Evolutionary conservation across 2,329 filamentous ascomycete species (phyloP), one percentile per base, ranked within the genome.

Genomic region (Pseudogymnoascus sp.): DNA sequence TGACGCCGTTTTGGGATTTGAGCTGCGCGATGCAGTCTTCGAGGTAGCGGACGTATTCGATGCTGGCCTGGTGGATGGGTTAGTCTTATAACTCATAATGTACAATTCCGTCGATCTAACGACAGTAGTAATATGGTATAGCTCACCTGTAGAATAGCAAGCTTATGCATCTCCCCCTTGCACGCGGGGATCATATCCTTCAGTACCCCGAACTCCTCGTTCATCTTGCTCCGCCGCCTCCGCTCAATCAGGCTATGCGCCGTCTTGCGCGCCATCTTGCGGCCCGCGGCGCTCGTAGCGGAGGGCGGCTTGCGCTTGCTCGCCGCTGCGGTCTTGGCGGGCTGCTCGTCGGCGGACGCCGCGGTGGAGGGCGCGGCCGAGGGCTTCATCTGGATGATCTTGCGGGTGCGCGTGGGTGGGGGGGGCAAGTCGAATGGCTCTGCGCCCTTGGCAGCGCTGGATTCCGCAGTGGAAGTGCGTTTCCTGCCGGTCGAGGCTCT

Each of bases 361-460:
- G 64, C 28, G 10, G 46, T 21, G 23, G 69, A 63, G 44, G 50
- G 18, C 44, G 61, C 62, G 6, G 50, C 63, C 37, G 79, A 77
- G 16, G 84, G 93, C 76, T 96, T 96, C 93, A 97, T 96, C 77
- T 97, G 93, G 64, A 97, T 97, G 73, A 99, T 97, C 78, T 96
- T 97, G 71, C 93, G 88, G 44, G 91, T 90, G 66, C 93, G 83
- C 2, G 93, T 96, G 0, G 95, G 95, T 14, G 93, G 95, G 8
- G 95, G 95, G 18, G 95, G 95, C 14, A 99, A 83, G 8, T 89
- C 84, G 74, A 96, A 96, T 59, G 83, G 79, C 69, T 86, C 83
- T 8, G 44, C 44, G 44, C 12, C 23, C 67, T 85, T 87, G 67
- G 70, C 31, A 4, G 31, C 61, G 16, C 68, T 61, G 34, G 67